Evolutionary conservation across 2,329 filamentous ascomycete genomes (phyloP).

Genomic region (Fusarium avenaceum): DNA sequence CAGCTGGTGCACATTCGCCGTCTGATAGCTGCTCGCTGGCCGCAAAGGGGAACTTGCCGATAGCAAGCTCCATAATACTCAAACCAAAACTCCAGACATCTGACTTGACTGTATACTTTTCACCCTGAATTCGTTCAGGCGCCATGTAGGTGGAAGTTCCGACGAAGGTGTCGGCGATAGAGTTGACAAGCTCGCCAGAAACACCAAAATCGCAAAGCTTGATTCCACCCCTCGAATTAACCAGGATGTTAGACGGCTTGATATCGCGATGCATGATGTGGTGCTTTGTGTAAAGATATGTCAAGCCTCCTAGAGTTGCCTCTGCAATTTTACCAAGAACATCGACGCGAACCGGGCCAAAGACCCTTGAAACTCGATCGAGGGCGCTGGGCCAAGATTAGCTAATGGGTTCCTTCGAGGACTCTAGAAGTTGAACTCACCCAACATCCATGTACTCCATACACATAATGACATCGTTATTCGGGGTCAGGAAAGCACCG

Average conservation of each 20-base stretch:
- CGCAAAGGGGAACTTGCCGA: constrained; percentile 96
- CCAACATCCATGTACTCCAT: constrained; percentile 99
- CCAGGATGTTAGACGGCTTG: constrained; percentile 96
- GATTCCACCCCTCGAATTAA: constrained; percentile 94
- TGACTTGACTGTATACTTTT: constrained; percentile 97
- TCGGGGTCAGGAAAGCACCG: constrained; percentile 95
- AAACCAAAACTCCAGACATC: constrained; percentile 99
- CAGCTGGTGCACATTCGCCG: constrained; percentile 85
- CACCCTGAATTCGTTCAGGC: constrained; percentile 95
- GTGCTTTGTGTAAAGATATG: constrained; percentile 94
- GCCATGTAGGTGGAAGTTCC: constrained; percentile 99
- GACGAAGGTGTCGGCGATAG: constrained; percentile 97
- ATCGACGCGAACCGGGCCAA: constrained; percentile 94
- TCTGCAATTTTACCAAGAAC: constrained; percentile 98
- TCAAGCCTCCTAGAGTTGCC: constrained; percentile 90
- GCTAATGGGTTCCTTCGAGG: background rate
- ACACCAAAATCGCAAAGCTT: constrained; percentile 99
- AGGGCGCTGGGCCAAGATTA: constrained; percentile 74
- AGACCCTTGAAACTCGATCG: constrained; percentile 92
- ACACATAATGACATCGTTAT: constrained; percentile 98
- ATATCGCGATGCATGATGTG: constrained; percentile 99
- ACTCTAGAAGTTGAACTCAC: constrained; percentile 66
- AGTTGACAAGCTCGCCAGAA: constrained; percentile 98
- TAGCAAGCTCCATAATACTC: constrained; percentile 95
- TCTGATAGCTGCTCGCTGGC: constrained; percentile 78